Percentiles rank a stretch among this genome's conserved stretches.
Conservation (phyloP, 2,329 filamentous ascomycete species). For the Ampelomyces quisqualis region DNA sequence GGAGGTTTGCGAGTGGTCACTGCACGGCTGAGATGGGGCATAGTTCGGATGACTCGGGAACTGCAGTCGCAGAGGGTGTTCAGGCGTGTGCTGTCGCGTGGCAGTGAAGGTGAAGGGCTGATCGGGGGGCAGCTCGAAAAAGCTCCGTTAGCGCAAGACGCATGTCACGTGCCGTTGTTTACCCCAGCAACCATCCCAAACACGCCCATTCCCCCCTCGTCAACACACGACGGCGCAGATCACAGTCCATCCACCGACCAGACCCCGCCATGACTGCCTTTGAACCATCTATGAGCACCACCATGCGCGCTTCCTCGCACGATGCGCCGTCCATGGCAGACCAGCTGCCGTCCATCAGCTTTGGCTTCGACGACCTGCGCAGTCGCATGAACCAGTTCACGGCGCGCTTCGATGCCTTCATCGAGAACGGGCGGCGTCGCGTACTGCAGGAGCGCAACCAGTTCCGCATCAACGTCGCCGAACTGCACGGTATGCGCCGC, state of each 20-base stretch:
- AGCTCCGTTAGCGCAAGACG: slow-evolving; percentile 29
- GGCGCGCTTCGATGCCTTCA: slow-evolving; percentile 86
- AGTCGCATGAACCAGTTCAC: slow-evolving; percentile 95
- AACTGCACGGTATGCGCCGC: slow-evolving; percentile 73
- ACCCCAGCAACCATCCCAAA: slow-evolving; percentile 30
- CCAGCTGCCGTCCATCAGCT: slow-evolving; percentile 84
- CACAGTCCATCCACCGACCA: slow-evolving; percentile 15
- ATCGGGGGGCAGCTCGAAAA: slow-evolving; percentile 9
- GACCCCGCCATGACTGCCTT: slow-evolving; percentile 59
- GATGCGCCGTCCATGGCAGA: slow-evolving; percentile 69
- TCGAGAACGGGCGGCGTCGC: slow-evolving; percentile 84
- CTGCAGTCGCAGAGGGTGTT: neutral
- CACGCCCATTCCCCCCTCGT: slow-evolving; percentile 5
- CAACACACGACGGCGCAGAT: slow-evolving; percentile 10
- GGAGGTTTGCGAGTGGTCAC: slow-evolving; percentile 17
- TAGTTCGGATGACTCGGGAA: slow-evolving; percentile 16
- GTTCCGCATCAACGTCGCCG: slow-evolving; percentile 85
- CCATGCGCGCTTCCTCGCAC: slow-evolving; percentile 60
- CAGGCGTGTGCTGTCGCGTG: slow-evolving; percentile 8
- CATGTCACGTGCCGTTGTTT: slow-evolving; percentile 40
- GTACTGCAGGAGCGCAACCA: slow-evolving; percentile 92
- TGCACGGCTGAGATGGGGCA: slow-evolving; percentile 18
- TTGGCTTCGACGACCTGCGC: slow-evolving; percentile 93
- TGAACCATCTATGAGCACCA: slow-evolving; percentile 68
- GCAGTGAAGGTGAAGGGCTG: slow-evolving; percentile 8